Conservation (phyloP, 2,329 filamentous ascomycete species). For the Alternaria burnsii region DNA sequence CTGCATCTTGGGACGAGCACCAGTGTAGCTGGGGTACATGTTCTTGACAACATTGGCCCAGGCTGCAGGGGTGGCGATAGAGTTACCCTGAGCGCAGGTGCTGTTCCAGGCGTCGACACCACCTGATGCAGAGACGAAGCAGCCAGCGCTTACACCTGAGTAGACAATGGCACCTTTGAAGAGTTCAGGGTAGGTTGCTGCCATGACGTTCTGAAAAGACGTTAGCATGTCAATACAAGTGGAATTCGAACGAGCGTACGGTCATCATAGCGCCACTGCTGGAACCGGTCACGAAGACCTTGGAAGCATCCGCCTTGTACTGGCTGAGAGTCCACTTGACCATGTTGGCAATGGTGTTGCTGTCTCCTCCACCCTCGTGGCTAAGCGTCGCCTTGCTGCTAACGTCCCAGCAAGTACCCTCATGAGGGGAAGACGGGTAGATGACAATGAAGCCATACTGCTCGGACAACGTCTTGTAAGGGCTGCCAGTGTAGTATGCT, state of each 20-base stretch:
- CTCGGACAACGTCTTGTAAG: conserved; percentile 64
- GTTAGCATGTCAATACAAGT: conserved; percentile 8
- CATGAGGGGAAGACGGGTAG: conserved; percentile 63
- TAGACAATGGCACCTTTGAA: conserved; percentile 63
- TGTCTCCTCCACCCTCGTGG: conserved; percentile 66
- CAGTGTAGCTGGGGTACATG: conserved; percentile 62
- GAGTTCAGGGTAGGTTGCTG: conserved; percentile 63
- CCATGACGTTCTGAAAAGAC: conserved; percentile 54
- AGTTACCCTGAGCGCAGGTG: conserved; percentile 60
- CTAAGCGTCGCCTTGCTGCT: conserved; percentile 63
- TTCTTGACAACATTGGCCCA: conserved; percentile 59
- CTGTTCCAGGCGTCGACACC: conserved; percentile 61
- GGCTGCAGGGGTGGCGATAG: conserved; percentile 55
- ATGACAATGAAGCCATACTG: conserved; percentile 68
- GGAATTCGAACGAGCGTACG: conserved; percentile 26
- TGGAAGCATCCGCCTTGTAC: conserved; percentile 61
- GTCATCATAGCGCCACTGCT: conserved; percentile 67
- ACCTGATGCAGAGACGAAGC: conserved; percentile 57
- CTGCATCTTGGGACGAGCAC: conserved; percentile 63
- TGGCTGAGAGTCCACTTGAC: conserved; percentile 62
- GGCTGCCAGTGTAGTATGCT: conserved; percentile 59
- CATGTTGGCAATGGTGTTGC: conserved; percentile 67
- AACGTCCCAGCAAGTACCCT: conserved; percentile 68
- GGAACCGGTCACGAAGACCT: conserved; percentile 65
- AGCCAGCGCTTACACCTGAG: conserved; percentile 64